phyloP scores from a whole-genome alignment of 306 rosid genomes.

The Vigna reflexopilosa region DNA sequence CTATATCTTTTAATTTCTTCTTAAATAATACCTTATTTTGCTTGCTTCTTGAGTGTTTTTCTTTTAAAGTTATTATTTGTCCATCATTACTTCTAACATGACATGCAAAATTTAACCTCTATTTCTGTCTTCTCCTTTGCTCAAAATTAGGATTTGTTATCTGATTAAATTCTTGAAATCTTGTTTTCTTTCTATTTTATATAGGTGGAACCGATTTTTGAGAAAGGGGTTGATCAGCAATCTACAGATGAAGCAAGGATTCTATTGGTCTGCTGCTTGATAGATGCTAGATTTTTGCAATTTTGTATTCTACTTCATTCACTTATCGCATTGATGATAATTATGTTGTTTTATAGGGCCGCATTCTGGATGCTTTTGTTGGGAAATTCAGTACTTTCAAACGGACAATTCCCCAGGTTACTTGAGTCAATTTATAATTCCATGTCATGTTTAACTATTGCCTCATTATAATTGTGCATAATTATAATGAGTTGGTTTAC shows the following conservation, averaged over 20 bases:
- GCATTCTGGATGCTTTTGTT: slow-evolving; percentile 96
- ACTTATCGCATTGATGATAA: slow-evolving; percentile 40
- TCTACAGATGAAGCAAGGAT: slow-evolving; percentile 97
- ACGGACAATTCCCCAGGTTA: slow-evolving; percentile 96
- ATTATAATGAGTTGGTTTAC: too few species aligned
- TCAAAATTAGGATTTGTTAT: slow-evolving; percentile 25
- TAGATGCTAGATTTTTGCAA: slow-evolving; percentile 43
- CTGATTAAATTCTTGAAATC: slow-evolving; percentile 40
- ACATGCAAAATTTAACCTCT: neutral
- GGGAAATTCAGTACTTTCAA: slow-evolving; percentile 97
- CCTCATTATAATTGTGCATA: slow-evolving; percentile 10
- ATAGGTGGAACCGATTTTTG: slow-evolving; percentile 98
- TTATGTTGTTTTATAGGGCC: slow-evolving; percentile 69
- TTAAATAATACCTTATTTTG: neutral
- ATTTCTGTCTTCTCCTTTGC: slow-evolving; percentile 7
- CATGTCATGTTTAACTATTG: neutral
- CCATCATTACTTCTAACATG: neutral
- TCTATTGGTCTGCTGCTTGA: slow-evolving; percentile 73
- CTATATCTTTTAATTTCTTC: slow-evolving; percentile 10
- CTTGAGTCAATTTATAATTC: slow-evolving; percentile 29
- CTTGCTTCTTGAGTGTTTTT: neutral
- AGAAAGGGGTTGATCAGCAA: slow-evolving; percentile 93
- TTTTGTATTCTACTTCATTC: slow-evolving; percentile 27
- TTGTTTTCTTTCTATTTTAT: slow-evolving; percentile 47
- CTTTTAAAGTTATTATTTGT: neutral